Conservation (phyloP, 1,139 yeast genomes). For the Citeromyces siamensis region DNA sequence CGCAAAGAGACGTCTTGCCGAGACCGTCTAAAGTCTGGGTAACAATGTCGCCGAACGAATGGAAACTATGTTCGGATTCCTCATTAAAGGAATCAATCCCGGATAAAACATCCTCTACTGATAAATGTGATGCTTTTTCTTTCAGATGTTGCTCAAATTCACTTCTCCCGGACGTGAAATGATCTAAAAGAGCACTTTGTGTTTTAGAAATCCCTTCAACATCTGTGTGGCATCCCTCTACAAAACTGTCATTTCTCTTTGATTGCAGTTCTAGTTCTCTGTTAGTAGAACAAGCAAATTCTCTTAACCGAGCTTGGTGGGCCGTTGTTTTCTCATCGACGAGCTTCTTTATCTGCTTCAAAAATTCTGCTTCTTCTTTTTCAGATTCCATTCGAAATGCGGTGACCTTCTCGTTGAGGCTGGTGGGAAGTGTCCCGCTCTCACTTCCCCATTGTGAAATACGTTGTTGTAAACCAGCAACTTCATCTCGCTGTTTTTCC, state of each 20-base stretch:
- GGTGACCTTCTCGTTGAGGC: background rate
- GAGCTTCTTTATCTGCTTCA: background rate
- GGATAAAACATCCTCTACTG: too few species aligned
- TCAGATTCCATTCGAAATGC: background rate
- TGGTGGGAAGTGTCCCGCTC: background rate
- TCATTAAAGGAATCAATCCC: too few species aligned
- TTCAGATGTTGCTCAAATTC: too few species aligned
- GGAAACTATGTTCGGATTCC: too few species aligned
- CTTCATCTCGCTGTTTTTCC: background rate
- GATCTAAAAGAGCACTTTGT: too few species aligned
- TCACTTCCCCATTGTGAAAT: background rate
- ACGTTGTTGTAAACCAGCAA: background rate
- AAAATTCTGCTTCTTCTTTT: background rate
- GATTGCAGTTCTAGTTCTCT: background rate
- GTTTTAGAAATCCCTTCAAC: too few species aligned
- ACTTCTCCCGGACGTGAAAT: too few species aligned
- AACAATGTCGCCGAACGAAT: too few species aligned
- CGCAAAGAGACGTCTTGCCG: too few species aligned
- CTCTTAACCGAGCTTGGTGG: background rate
- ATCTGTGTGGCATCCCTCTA: background rate
- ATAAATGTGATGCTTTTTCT: too few species aligned
- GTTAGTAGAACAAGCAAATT: background rate
- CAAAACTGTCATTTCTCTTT: background rate
- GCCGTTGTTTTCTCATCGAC: background rate
- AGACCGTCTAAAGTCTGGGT: too few species aligned